These are phyloP conservation scores for Podaxis rugospora DNA, from an alignment of 768 basidiomycete genomes.

Conservation along the genomic window DNA sequence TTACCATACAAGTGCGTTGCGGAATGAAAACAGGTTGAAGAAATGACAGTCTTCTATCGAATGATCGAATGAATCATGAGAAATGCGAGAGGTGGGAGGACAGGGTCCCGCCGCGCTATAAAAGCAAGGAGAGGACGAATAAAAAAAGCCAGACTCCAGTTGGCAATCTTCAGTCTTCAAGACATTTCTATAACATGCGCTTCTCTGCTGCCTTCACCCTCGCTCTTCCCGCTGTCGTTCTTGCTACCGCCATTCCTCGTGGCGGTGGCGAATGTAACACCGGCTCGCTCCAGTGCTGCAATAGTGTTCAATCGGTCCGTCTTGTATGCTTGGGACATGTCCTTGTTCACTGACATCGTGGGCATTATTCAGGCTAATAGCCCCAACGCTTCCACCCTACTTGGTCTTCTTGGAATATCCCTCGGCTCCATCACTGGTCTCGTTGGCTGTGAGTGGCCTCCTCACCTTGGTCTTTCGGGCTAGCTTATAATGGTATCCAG, in stretches of 20 bases:
- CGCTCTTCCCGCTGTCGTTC: conserved; percentile 20
- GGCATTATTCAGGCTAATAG: not conserved
- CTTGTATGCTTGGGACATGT: not conserved
- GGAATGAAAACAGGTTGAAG: too few relatives aligned
- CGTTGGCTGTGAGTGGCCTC: conserved; percentile 6
- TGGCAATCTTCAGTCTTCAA: not conserved
- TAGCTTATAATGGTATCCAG: not conserved
- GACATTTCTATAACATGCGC: conserved; percentile 17
- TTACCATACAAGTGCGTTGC: too few relatives aligned
- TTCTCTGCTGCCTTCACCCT: conserved; percentile 15
- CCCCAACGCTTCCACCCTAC: not conserved
- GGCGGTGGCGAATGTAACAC: not conserved
- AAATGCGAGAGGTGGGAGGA: too few relatives aligned
- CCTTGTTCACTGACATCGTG: not conserved
- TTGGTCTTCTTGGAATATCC: conserved; percentile 7
- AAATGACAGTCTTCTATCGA: too few relatives aligned
- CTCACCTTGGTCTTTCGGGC: not conserved
- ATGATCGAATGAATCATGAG: too few relatives aligned
- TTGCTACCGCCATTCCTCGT: conserved; percentile 15
- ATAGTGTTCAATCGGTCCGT: conserved; percentile 12
- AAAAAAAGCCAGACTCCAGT: not conserved
- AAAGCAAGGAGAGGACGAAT: not conserved
- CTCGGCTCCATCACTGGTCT: conserved; percentile 20
- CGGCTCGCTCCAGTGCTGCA: conserved; percentile 13
- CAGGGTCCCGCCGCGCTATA: not conserved